Percentiles rank a stretch among this genome's conserved stretches.
phyloP scores from a whole-genome alignment of 305 asterid genomes.

The Withania somnifera region DNA sequence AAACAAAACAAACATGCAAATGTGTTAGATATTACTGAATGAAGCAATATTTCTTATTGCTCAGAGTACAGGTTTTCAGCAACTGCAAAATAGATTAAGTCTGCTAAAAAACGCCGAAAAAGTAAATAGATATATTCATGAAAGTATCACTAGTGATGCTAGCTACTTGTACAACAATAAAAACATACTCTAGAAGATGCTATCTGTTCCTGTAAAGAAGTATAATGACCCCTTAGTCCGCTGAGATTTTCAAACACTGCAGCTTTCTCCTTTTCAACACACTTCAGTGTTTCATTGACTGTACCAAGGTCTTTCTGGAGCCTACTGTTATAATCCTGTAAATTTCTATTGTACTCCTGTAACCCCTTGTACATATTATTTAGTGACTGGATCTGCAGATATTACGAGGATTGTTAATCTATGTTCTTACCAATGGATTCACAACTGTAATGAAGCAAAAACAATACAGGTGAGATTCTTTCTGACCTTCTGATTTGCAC shows the following conservation, averaged over 20 bases:
- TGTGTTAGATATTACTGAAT: not conserved
- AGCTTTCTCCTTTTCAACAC: constrained; percentile 73
- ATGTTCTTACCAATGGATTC: not conserved
- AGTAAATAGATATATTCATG: not conserved
- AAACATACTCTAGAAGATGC: constrained; percentile 56
- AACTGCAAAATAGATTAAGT: not conserved
- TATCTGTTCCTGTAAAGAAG: constrained; percentile 81
- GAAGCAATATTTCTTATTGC: not conserved
- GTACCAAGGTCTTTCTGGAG: constrained; percentile 72
- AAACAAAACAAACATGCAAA: not conserved
- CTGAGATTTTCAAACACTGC: constrained; percentile 75
- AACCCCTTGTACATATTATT: constrained; percentile 53
- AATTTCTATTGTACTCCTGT: constrained; percentile 74
- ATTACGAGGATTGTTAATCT: not conserved
- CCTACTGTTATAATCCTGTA: constrained; percentile 70
- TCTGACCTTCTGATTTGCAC: constrained; percentile 57
- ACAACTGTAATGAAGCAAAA: not conserved
- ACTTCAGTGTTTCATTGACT: constrained; percentile 56
- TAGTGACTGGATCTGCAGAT: constrained; percentile 54
- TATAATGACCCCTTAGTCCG: constrained; percentile 72
- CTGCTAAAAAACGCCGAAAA: not conserved
- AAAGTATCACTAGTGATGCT: not conserved
- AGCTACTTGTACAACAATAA: not conserved
- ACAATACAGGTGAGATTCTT: not conserved
- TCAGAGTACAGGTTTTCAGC: not conserved